Conservation (phyloP, 169 alveolate genomes). For the Theileria sp. region DNA sequence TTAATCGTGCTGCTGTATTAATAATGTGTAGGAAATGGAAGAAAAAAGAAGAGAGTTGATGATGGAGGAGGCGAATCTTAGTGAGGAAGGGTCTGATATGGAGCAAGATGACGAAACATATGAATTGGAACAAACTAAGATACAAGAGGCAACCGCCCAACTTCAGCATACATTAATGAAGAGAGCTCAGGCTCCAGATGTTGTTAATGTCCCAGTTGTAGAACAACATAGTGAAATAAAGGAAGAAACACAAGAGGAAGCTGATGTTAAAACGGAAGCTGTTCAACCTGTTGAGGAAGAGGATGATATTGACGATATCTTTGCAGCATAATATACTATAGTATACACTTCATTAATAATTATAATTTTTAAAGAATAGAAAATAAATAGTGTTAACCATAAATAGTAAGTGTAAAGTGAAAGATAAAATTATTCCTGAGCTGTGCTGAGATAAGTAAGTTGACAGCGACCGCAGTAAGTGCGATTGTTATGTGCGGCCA, state of each 20-base stretch:
- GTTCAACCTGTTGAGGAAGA: constrained; percentile 8
- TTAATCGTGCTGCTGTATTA: neutral
- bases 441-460: constrained; percentile 80
- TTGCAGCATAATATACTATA: constrained; percentile 30
- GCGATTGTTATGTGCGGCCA: constrained; percentile 98
- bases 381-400: no score
- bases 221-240: neutral
- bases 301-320: constrained; percentile 57
- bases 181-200: neutral
- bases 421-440: neutral
- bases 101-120: neutral
- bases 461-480: constrained; percentile 98
- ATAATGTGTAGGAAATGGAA: neutral
- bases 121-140: neutral
- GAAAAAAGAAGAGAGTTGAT: neutral
- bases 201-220: neutral
- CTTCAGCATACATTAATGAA: constrained; percentile 2
- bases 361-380: neutral
- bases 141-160: constrained; percentile 5
- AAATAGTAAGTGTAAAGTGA: neutral
- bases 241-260: neutral
- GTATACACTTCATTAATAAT: neutral
- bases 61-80: neutral
- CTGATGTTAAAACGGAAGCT: neutral
- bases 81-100: constrained; percentile 13